Conservation (phyloP, 768 basidiomycete genomes). For the Macrocybe gigantea region DNA sequence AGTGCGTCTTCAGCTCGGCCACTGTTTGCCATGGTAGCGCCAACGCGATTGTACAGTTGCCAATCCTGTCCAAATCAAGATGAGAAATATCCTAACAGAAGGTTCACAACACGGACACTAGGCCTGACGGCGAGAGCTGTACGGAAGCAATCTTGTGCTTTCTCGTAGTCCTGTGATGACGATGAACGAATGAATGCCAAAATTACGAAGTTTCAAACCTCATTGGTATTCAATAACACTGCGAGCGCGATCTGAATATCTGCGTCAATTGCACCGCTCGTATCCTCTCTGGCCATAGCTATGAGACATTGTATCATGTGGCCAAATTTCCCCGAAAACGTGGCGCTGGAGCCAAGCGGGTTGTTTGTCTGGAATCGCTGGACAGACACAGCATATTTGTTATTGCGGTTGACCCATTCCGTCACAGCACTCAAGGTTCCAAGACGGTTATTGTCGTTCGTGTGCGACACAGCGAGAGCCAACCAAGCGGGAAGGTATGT, state of each 20-base stretch:
- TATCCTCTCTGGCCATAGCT: slow-evolving; percentile 62
- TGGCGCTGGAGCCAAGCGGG: slow-evolving; percentile 20
- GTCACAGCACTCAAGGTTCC: slow-evolving; percentile 77
- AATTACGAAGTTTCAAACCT: slow-evolving; percentile 41
- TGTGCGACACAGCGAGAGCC: slow-evolving; percentile 83
- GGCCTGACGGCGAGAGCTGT: slow-evolving; percentile 85
- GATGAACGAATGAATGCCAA: slow-evolving; percentile 4
- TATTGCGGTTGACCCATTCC: slow-evolving; percentile 74
- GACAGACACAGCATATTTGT: slow-evolving; percentile 45
- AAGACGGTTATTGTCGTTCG: slow-evolving; percentile 77
- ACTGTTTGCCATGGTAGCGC: slow-evolving; percentile 91
- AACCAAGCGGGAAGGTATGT: slow-evolving; percentile 77
- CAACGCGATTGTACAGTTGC: slow-evolving; percentile 88
- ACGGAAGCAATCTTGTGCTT: slow-evolving; percentile 91
- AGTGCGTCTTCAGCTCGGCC: slow-evolving; percentile 77
- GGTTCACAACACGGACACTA: slow-evolving; percentile 45
- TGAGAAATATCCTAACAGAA: slow-evolving; percentile 3
- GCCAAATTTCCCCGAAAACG: slow-evolving; percentile 35
- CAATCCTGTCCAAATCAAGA: slow-evolving; percentile 57
- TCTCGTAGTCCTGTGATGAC: slow-evolving; percentile 68
- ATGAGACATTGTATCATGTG: slow-evolving; percentile 75
- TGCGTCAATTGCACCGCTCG: slow-evolving; percentile 68
- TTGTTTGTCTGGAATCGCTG: slow-evolving; percentile 28
- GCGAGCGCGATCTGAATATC: slow-evolving; percentile 95
- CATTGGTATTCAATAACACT: slow-evolving; percentile 86